phyloP scores from a whole-genome alignment of 768 basidiomycete species.

The Leucosporidium creatinivorum region DNA sequence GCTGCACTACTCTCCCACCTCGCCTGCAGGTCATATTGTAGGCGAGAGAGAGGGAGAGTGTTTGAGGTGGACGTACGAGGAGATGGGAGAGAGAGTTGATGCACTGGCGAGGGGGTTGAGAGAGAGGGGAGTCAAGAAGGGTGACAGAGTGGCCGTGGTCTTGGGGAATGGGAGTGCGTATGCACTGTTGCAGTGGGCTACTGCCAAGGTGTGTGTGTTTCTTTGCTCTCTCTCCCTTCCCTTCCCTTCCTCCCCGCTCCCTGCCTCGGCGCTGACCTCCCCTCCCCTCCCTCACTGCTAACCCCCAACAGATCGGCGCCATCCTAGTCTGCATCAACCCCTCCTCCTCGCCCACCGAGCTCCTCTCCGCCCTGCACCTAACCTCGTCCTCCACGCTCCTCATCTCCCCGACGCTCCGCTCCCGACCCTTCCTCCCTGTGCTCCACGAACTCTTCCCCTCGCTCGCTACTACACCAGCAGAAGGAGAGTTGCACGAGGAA shows the following conservation, averaged over 20 bases:
- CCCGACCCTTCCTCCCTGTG: slow-evolving; percentile 58
- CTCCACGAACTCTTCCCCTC: slow-evolving; percentile 54
- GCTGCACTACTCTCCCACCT: not conserved
- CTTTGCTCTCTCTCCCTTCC: too few relatives aligned
- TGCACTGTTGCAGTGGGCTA: slow-evolving; percentile 76
- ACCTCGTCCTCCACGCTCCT: slow-evolving; percentile 46
- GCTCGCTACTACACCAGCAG: slow-evolving; percentile 43
- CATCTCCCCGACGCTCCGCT: slow-evolving; percentile 61
- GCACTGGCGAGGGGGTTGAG: slow-evolving; percentile 66
- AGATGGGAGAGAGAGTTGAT: slow-evolving; percentile 60
- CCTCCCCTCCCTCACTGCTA: too few relatives aligned
- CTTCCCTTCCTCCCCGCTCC: not conserved
- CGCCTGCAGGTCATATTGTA: not conserved
- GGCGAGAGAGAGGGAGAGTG: slow-evolving; percentile 40
- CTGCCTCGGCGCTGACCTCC: too few relatives aligned
- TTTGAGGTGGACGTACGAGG: slow-evolving; percentile 66
- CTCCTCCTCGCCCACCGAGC: slow-evolving; percentile 63
- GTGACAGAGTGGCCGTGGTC: slow-evolving; percentile 68
- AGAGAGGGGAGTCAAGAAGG: slow-evolving; percentile 60
- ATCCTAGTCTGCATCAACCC: slow-evolving; percentile 77
- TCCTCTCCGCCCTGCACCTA: slow-evolving; percentile 56
- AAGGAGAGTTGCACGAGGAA: slow-evolving; percentile 49
- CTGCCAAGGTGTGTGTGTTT: slow-evolving; percentile 48
- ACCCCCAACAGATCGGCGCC: slow-evolving; percentile 52
- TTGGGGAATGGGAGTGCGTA: slow-evolving; percentile 75